These are phyloP conservation scores for Actinidia arguta DNA, from an alignment of 179 eudicot species.

Conservation along the genomic window DNA sequence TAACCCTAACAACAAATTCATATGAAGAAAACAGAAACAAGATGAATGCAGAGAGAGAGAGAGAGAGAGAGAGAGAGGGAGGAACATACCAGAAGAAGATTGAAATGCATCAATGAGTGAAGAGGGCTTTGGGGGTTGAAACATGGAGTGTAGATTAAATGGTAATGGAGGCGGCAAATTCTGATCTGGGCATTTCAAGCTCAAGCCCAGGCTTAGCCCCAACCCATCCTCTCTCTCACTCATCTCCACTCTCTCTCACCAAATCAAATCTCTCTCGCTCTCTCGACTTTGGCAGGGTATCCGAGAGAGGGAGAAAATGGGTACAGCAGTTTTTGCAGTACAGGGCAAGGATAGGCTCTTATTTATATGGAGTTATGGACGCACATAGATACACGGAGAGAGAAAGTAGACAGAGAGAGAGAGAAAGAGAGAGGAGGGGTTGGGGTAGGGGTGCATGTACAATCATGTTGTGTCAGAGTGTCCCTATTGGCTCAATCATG, in stretches of 20 bases:
- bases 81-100: constrained; percentile 27
- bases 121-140: constrained; percentile 20
- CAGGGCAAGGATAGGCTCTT: no score
- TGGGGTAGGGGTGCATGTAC: no score
- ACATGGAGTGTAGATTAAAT: constrained; percentile 38
- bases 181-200: constrained; percentile 45
- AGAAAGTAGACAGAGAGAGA: no score
- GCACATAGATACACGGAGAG: no score
- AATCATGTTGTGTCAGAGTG: constrained; percentile 48
- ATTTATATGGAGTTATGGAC: no score
- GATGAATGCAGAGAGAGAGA: neutral
- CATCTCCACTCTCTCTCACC: constrained; percentile 28
- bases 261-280: no score
- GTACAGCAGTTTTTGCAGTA: no score
- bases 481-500: constrained; percentile 45
- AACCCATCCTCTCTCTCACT: constrained; percentile 51
- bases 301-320: neutral
- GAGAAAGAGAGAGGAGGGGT: no score
- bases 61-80: neutral
- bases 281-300: constrained; percentile 7
- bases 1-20: no score
- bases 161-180: constrained; percentile 24
- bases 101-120: constrained; percentile 11
- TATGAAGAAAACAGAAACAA: no score
- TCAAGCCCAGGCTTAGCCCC: constrained; percentile 66